Evolutionary conservation across 139 green algal genomes (phyloP).

Genomic region (Volvox africanus): DNA sequence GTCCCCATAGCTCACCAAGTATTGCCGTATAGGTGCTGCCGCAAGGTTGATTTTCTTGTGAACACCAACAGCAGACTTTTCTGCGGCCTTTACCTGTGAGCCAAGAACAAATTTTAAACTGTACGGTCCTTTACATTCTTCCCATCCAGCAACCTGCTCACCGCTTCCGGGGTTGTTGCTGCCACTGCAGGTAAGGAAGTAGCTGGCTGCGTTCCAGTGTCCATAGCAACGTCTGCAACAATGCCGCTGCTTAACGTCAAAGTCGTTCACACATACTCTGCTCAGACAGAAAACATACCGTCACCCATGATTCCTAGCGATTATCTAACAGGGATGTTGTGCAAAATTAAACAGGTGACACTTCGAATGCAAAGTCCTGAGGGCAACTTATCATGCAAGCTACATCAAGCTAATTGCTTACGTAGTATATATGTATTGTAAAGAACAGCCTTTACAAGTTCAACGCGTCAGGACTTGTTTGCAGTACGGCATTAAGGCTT

Average conservation of each 20-base stretch:
- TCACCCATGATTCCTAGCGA: slow-evolving; percentile 9
- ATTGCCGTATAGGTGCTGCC: slow-evolving; percentile 80
- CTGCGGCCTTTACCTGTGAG: slow-evolving; percentile 69
- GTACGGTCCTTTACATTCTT: neutral
- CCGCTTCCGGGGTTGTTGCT: slow-evolving; percentile 36
- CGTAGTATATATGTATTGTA: too few species aligned
- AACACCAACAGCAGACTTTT: slow-evolving; percentile 66
- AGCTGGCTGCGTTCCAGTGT: neutral
- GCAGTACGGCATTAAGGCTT: too few species aligned
- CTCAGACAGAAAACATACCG: neutral
- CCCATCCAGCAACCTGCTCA: neutral
- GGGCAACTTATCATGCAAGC: too few species aligned
- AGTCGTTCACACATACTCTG: too few species aligned
- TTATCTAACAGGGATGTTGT: neutral
- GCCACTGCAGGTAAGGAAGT: slow-evolving; percentile 21
- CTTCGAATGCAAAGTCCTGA: neutral
- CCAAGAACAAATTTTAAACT: neutral
- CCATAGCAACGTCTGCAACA: neutral
- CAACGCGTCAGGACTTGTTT: too few species aligned
- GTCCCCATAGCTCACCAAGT: slow-evolving; percentile 68
- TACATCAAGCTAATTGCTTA: too few species aligned
- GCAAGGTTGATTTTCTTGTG: slow-evolving; percentile 72
- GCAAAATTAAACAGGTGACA: neutral
- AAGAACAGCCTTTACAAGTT: too few species aligned
- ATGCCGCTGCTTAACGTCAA: neutral